Evolutionary conservation across 441 rosid genomes (phyloP), one percentile per base, ranked within the genome.

Genomic region (Oxalis stricta): DNA sequence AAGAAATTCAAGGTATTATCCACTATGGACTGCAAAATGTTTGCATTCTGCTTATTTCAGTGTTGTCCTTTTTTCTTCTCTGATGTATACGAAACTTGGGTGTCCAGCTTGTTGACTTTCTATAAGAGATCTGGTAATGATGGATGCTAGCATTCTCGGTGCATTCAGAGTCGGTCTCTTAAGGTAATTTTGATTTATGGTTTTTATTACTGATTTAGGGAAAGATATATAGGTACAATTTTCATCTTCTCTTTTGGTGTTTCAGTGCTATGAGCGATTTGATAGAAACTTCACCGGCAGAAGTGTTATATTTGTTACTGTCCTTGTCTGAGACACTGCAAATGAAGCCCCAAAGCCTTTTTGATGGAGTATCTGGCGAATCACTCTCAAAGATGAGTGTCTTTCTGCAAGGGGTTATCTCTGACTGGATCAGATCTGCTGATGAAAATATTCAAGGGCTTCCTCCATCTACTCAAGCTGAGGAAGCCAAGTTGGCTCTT

Each of bases 181-280:
- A 55, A 76, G 91, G 93, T 68, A 67, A 59, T 59, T 52, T 56
- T 39, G 41, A 26, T 24, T n/a, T n/a, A 32, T 44, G 37, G 40
- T 39, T 20, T 10, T 22, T 48, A 21, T 21, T 41, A 26, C 38
- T 40, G 21, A 37, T 44, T 64, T 44, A 9, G 40, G 40, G 20
- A 42, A 46, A 55, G 44, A 16, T 32, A 17, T 38, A 19, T 55
- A 33, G 19, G 31, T 41, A n/a, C 43, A 20, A 14, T 46, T 45
- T 39, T 43, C 44, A 53, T 46, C 55, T 64, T 54, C 20, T 62
- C 30, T 46, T 5, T 48, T 63, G 68, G 34, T 38, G 53, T 57
- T 74, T 46, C 91, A 84, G 95, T 55, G 84, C 82, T 3, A 53
- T 82, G 59, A 67, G 78, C 66, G 69, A 70, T 65, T 57, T 78